Evolutionary conservation across 768 basidiomycete species (phyloP).

Genomic region (Boletus vinaceobasis): DNA sequence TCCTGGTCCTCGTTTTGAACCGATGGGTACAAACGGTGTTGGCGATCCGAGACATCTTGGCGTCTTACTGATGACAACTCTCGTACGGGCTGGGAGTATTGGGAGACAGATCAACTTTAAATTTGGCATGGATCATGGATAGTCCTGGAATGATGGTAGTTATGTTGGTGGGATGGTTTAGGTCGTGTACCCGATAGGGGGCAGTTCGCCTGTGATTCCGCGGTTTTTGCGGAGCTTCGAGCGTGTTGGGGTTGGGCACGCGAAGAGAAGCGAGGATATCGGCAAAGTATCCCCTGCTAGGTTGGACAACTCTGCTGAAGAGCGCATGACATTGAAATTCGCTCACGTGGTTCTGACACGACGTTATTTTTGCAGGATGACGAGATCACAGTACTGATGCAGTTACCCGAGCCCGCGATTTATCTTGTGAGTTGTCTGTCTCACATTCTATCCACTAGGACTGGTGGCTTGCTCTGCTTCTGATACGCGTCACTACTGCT

Average conservation of each 20-base stretch:
- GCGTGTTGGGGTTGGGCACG: too few species aligned
- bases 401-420: conserved; percentile 51
- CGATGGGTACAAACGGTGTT: not conserved
- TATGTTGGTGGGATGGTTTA: not conserved
- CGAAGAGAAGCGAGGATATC: not conserved
- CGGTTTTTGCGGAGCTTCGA: not conserved
- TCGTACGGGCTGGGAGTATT: not conserved
- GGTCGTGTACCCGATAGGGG: not conserved
- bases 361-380: conserved; percentile 55
- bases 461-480: not conserved
- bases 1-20: not conserved
- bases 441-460: too few species aligned
- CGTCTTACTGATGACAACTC: not conserved
- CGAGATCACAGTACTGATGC: conserved; percentile 75
- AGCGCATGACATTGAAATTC: not conserved
- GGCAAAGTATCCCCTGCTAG: not conserved
- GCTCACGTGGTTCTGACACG: conserved; percentile 8
- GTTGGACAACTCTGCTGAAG: not conserved
- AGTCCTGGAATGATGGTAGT: not conserved
- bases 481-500: not conserved
- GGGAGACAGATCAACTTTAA: too few species aligned
- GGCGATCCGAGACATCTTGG: not conserved
- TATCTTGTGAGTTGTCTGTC: conserved; percentile 57
- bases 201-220: not conserved
- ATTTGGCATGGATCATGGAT: not conserved